Evolutionary conservation across 352 stramenopile species (phyloP).

Genomic region (Globisporangium carolinianum): DNA sequence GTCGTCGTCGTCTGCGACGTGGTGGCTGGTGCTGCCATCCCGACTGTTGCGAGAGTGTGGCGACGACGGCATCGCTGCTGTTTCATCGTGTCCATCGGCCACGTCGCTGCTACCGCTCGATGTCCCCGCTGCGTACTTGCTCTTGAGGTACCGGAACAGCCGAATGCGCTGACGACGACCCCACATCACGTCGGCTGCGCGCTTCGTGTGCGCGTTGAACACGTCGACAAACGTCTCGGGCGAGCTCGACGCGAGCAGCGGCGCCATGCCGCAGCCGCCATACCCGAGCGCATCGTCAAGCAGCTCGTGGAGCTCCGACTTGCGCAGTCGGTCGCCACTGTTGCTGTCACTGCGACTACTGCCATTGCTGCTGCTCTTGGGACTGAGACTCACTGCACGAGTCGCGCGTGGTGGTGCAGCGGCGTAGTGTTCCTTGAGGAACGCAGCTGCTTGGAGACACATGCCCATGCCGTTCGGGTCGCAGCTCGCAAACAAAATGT

Average conservation of each 20-base stretch:
- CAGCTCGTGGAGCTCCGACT: slow-evolving; percentile 51
- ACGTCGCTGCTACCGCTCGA: slow-evolving; percentile 19
- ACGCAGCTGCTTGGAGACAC: slow-evolving; percentile 59
- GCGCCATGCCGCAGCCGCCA: slow-evolving; percentile 60
- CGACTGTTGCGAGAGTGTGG: neutral
- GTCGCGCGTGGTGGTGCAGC: slow-evolving; percentile 2
- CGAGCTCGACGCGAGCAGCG: slow-evolving; percentile 37
- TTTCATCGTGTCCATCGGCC: slow-evolving; percentile 15
- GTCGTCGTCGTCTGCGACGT: neutral
- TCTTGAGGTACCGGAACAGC: slow-evolving; percentile 59
- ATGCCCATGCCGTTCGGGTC: slow-evolving; percentile 76
- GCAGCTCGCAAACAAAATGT: slow-evolving; percentile 64
- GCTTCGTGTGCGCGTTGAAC: slow-evolving; percentile 68
- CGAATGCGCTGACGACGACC: slow-evolving; percentile 42
- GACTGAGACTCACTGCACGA: slow-evolving; percentile 1
- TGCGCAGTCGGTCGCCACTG: slow-evolving; percentile 8
- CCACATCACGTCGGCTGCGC: slow-evolving; percentile 74
- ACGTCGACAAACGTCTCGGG: slow-evolving; percentile 45
- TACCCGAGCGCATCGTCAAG: slow-evolving; percentile 63
- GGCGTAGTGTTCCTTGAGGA: slow-evolving; percentile 58
- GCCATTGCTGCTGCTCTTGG: slow-evolving; percentile 2
- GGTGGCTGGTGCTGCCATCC: slow-evolving; percentile 3
- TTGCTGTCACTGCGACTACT: neutral
- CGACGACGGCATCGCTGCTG: neutral
- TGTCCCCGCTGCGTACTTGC: slow-evolving; percentile 42